Conservation (phyloP, 192 early-diverging fungal genomes). For the Podila minutissima region DNA sequence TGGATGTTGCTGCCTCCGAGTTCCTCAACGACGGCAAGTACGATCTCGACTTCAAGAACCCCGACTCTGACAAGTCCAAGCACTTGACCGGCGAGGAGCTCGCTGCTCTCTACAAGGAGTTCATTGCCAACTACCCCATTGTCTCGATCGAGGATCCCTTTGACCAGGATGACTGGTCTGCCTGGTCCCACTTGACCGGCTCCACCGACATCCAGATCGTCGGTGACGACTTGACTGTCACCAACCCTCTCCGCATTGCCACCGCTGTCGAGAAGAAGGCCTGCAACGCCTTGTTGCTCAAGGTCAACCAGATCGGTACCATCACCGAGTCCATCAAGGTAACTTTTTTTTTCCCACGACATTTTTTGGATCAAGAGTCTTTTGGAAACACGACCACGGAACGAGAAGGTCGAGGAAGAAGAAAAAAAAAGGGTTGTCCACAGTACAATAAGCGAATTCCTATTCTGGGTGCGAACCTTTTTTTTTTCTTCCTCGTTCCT, state of each 20-base stretch:
- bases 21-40: conserved; percentile 98
- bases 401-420: neutral
- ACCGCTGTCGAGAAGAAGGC: conserved; percentile 95
- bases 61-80: conserved; percentile 80
- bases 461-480: neutral
- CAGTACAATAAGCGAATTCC: neutral
- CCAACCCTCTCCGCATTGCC: conserved; percentile 93
- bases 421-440: neutral
- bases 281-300: conserved; percentile 94
- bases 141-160: conserved; percentile 99
- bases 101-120: conserved; percentile 85
- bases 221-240: conserved; percentile 98
- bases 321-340: conserved; percentile 91
- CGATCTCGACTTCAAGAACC: conserved; percentile 98
- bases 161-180: conserved; percentile 98
- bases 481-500: conserved; percentile 32
- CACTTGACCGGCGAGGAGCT: conserved; percentile 82
- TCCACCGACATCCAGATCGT: conserved; percentile 85
- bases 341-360: neutral
- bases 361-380: neutral
- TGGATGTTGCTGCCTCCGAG: conserved; percentile 98
- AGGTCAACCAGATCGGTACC: conserved; percentile 99
- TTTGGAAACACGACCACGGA: no score
- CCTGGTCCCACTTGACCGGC: conserved; percentile 83
- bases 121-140: conserved; percentile 87